A percentile compares a stretch with the other conserved stretches of the same genome.
phyloP scores from a whole-genome alignment of 2,329 filamentous ascomycete genomes.

The Berkeleyomyces basicola region DNA sequence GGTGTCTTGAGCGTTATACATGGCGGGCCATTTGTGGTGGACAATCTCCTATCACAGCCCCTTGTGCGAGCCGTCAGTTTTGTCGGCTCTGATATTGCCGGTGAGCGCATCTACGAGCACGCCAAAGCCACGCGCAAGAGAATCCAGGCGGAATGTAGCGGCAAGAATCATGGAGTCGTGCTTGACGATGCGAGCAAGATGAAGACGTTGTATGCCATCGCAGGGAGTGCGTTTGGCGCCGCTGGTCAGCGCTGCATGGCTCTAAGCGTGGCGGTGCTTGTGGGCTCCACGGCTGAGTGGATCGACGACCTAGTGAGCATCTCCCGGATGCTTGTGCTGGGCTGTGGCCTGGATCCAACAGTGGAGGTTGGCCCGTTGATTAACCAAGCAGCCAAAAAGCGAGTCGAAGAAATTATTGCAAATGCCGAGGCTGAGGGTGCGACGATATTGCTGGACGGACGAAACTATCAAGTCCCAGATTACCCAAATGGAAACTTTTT shows the following conservation, averaged over 20 bases:
- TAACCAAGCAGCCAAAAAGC: constrained; percentile 14
- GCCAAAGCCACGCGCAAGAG: constrained; percentile 47
- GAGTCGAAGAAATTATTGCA: constrained; percentile 16
- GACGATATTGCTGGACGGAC: constrained; percentile 17
- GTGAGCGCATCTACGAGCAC: constrained; percentile 57
- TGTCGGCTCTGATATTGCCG: constrained; percentile 57
- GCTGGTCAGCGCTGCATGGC: constrained; percentile 45
- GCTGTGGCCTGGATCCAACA: constrained; percentile 15
- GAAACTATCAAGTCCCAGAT: constrained; percentile 14
- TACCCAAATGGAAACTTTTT: constrained; percentile 19
- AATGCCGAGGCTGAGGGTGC: constrained; percentile 16
- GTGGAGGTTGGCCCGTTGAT: constrained; percentile 17
- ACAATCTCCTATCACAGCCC: constrained; percentile 48
- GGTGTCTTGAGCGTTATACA: constrained; percentile 61
- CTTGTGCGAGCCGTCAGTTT: constrained; percentile 60
- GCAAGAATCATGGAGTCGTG: constrained; percentile 47
- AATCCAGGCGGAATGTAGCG: constrained; percentile 49
- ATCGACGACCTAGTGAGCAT: constrained; percentile 44
- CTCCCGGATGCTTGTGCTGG: constrained; percentile 32
- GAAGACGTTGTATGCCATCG: constrained; percentile 38
- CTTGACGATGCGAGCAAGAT: constrained; percentile 50
- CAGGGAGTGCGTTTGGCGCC: constrained; percentile 31
- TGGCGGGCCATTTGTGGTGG: constrained; percentile 41
- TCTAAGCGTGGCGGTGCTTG: constrained; percentile 43
- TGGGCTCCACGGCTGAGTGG: constrained; percentile 51